Conservation (phyloP, 2,329 filamentous ascomycete genomes). For the Claviceps sp. region DNA sequence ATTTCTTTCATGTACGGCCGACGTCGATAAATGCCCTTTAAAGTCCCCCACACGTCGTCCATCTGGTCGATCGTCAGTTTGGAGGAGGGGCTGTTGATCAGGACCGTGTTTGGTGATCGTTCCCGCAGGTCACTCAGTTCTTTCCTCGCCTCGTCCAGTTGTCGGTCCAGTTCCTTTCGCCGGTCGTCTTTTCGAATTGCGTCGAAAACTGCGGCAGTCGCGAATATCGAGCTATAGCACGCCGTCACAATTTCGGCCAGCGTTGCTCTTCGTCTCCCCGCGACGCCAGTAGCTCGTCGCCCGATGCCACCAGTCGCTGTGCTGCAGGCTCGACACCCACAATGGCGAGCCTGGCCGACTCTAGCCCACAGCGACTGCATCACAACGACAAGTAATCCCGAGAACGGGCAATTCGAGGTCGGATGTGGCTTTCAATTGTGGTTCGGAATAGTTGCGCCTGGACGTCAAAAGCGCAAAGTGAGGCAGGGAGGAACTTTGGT, state of each 20-base stretch:
- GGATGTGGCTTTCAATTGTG: neutral
- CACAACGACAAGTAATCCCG: conserved; percentile 11
- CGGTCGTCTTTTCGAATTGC: conserved; percentile 43
- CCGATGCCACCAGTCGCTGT: conserved; percentile 33
- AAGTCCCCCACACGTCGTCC: conserved; percentile 17
- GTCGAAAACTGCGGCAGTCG: conserved; percentile 50
- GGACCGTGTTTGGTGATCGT: conserved; percentile 13
- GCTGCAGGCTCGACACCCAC: conserved; percentile 49
- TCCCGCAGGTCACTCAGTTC: conserved; percentile 28
- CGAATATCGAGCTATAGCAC: conserved; percentile 54
- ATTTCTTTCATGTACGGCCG: conserved; percentile 25
- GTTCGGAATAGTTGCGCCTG: neutral
- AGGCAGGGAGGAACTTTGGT: too few relatives aligned
- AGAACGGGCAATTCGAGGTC: neutral
- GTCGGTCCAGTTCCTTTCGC: conserved; percentile 45
- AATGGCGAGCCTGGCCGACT: conserved; percentile 48
- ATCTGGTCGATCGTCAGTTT: conserved; percentile 16
- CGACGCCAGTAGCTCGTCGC: conserved; percentile 36
- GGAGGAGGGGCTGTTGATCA: conserved; percentile 4
- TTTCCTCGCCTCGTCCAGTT: conserved; percentile 41
- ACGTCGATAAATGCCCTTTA: conserved; percentile 18
- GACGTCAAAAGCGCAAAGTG: neutral
- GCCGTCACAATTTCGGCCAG: conserved; percentile 47
- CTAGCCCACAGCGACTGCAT: conserved; percentile 61
- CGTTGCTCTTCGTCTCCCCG: conserved; percentile 34